Conservation (phyloP, 163 green algal species). For the Scenedesmus sp. region DNA sequence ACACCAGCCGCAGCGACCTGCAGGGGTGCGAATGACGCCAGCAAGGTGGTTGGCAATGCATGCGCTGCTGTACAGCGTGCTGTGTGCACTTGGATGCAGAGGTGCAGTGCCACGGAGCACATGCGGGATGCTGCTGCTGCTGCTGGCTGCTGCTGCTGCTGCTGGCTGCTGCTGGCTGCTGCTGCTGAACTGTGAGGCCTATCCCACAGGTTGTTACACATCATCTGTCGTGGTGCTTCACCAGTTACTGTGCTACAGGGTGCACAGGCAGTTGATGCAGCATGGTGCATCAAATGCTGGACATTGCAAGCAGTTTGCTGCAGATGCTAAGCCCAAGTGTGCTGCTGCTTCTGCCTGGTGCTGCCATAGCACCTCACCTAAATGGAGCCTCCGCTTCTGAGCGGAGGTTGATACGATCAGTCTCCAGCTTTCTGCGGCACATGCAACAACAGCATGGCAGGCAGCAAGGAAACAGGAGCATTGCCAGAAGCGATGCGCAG, state of each 20-base stretch:
- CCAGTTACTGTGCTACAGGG: background rate
- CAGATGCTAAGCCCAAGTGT: background rate
- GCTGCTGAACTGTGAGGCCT: no score
- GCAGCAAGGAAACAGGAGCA: background rate
- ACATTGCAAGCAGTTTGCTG: background rate
- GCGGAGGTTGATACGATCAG: conserved; percentile 38
- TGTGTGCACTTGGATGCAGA: background rate
- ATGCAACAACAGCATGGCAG: background rate
- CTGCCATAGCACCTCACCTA: background rate
- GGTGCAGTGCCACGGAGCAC: background rate
- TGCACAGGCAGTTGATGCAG: background rate
- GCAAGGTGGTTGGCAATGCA: background rate
- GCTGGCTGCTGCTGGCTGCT: background rate
- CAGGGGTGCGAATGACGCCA: background rate
- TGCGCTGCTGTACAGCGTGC: no score
- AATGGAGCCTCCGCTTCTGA: conserved; percentile 54
- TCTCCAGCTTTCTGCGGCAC: conserved; percentile 27
- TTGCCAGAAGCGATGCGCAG: background rate
- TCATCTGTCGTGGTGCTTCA: background rate
- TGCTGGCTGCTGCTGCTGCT: background rate
- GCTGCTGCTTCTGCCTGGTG: background rate
- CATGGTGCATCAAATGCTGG: background rate
- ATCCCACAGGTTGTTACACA: no score
- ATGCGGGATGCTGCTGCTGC: no score
- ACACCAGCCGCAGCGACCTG: conserved; percentile 76